Evolutionary conservation across 805 yeast species (phyloP).

Genomic region (Yarrowia bubula): DNA sequence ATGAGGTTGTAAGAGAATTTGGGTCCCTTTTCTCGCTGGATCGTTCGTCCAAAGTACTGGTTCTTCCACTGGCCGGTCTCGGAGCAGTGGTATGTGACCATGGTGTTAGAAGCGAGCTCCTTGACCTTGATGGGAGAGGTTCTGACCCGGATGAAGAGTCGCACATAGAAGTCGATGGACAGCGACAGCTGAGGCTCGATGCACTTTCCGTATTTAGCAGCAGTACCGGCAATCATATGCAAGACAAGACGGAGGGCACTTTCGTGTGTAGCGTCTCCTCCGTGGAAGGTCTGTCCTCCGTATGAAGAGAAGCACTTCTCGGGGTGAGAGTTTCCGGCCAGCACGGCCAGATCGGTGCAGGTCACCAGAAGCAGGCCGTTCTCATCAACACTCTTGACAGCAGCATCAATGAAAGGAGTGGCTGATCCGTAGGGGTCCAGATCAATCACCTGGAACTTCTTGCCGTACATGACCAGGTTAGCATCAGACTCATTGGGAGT

Average conservation of each 20-base stretch:
- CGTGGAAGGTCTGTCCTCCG: slow-evolving; percentile 85
- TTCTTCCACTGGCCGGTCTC: slow-evolving; percentile 75
- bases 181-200: slow-evolving; percentile 84
- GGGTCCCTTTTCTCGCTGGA: slow-evolving; percentile 30
- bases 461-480: slow-evolving; percentile 68
- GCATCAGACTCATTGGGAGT: slow-evolving; percentile 83
- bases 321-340: slow-evolving; percentile 95
- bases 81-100: slow-evolving; percentile 76
- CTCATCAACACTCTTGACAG: slow-evolving; percentile 77
- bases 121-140: slow-evolving; percentile 82
- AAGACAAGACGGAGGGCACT: slow-evolving; percentile 85
- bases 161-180: slow-evolving; percentile 88
- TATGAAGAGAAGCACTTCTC: slow-evolving; percentile 94
- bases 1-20: slow-evolving; percentile 58
- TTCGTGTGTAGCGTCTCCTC: slow-evolving; percentile 86
- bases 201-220: slow-evolving; percentile 83
- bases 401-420: slow-evolving; percentile 90
- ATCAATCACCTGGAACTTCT: slow-evolving; percentile 75
- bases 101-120: slow-evolving; percentile 69
- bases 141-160: slow-evolving; percentile 76
- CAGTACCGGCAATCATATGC: slow-evolving; percentile 70
- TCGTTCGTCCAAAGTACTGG: slow-evolving; percentile 71
- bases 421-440: slow-evolving; percentile 98
- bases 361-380: slow-evolving; percentile 87
- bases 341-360: slow-evolving; percentile 92